A percentile compares a stretch with the other conserved stretches of the same genome.
These are phyloP conservation scores for Blakeslea trispora DNA, from an alignment of 371 early-diverging fungal species.

Conservation along the genomic window DNA sequence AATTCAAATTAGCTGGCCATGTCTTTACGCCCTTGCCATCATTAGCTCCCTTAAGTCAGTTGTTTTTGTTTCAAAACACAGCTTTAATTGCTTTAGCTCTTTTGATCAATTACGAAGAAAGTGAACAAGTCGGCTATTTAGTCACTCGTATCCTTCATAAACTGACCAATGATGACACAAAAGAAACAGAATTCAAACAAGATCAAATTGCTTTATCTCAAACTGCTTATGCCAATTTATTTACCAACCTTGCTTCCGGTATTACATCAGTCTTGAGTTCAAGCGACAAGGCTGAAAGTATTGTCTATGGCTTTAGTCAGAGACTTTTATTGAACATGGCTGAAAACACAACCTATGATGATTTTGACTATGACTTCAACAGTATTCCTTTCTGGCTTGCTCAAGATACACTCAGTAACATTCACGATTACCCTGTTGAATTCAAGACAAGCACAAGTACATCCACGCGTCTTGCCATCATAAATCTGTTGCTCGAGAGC, in stretches of 20 bases:
- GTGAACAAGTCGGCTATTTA: slow-evolving; percentile 74
- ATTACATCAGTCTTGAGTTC: slow-evolving; percentile 70
- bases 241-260: slow-evolving; percentile 55
- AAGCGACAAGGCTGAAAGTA: slow-evolving; percentile 62
- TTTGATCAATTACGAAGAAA: slow-evolving; percentile 61
- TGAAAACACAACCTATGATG: slow-evolving; percentile 49
- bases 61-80: slow-evolving; percentile 67
- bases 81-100: slow-evolving; percentile 73
- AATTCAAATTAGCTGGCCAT: slow-evolving; percentile 29
- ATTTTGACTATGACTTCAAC: slow-evolving; percentile 46
- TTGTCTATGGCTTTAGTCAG: slow-evolving; percentile 78
- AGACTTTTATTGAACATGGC: slow-evolving; percentile 66
- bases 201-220: neutral
- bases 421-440: slow-evolving; percentile 20
- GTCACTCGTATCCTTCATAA: slow-evolving; percentile 73
- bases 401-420: slow-evolving; percentile 25
- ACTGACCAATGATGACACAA: slow-evolving; percentile 64
- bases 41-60: slow-evolving; percentile 77
- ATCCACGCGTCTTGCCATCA: slow-evolving; percentile 70
- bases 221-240: neutral
- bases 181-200: neutral
- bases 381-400: slow-evolving; percentile 53
- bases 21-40: slow-evolving; percentile 40
- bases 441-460: slow-evolving; percentile 27
- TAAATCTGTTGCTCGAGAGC: slow-evolving; percentile 72